Percentiles rank a stretch among this genome's conserved stretches.
Evolutionary conservation across 768 basidiomycete genomes (phyloP).

Genomic region (Mrakia gelida): DNA sequence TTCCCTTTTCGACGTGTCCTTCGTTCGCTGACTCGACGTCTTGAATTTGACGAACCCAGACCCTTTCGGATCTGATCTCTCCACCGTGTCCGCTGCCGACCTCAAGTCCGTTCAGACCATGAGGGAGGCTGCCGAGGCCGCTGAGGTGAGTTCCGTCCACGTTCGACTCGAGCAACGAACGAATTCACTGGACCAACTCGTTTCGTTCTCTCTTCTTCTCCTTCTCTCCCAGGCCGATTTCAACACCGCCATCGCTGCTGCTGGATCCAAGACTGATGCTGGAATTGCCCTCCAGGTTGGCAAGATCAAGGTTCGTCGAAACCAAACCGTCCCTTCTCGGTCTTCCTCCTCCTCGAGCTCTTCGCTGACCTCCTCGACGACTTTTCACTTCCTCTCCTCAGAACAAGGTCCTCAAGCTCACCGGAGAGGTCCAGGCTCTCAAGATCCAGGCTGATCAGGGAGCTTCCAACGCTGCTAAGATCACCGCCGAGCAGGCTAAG

Average conservation of each 20-base stretch:
- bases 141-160: neutral
- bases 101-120: neutral
- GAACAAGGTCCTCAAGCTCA: neutral
- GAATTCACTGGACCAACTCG: neutral
- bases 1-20: neutral
- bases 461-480: neutral
- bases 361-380: neutral
- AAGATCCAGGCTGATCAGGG: neutral
- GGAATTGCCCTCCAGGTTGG: neutral
- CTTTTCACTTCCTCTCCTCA: neutral
- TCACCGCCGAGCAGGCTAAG: neutral
- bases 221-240: neutral
- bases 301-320: neutral
- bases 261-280: neutral
- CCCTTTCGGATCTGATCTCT: neutral
- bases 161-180: too few relatives aligned
- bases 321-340: too few relatives aligned
- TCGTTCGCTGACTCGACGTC: neutral
- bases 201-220: neutral
- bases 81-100: neutral
- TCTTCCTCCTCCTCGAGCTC: too few relatives aligned
- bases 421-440: neutral
- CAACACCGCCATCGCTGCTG: neutral
- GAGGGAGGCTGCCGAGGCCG: slow-evolving; percentile 1
- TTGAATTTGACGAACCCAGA: neutral